Evolutionary conservation across 176 grass and related monocot genomes (phyloP), one percentile per base, ranked within the genome.

Genomic region (Zizania latifolia): DNA sequence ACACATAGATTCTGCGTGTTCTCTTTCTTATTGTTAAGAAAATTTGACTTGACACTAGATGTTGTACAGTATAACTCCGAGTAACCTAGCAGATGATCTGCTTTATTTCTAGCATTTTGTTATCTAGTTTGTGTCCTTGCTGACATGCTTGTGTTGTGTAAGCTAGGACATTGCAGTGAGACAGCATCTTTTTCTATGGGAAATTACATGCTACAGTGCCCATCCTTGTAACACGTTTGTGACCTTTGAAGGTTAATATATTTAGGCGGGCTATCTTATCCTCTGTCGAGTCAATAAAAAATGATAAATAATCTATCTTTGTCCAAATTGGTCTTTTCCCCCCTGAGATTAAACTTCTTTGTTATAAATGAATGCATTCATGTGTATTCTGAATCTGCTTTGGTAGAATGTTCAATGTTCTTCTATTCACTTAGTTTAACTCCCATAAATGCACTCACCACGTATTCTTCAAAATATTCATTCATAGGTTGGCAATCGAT

Each of bases 401-500:
- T 57, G 3, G 14, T 57, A 58, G 21, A 50, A 40, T 58, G 16
- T 68, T 57, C 43, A 16, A 59, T 32, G 39, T 59, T 14, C 19
- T 48, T 26, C 7, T 58, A n/a, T 65, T 73, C 41, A 40, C 57
- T n/a, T n/a, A n/a, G n/a, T n/a, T n/a, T n/a, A 60, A 55, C 29
- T 13, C 56, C 31, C 23, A 14, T 44, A 75, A 55, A 82, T 69
- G 9, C 24, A 77, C 29, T 77, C 35, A 71, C 5, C 17, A 38
- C 29, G 12, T 60, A 58, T 46, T 72, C 14, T 8, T 51, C 22
- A 43, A 58, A 78, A 70, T 56, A 29, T 81, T 61, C 43, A 63
- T 69, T 27, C 62, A 45, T 81, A 97, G 94, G 88, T 97, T 89
- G 94, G 94, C 10, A 97, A 93, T 64, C 81, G 94, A 38, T 97